phyloP scores from a whole-genome alignment of 768 basidiomycete species.

The Boletellus emodensis region DNA sequence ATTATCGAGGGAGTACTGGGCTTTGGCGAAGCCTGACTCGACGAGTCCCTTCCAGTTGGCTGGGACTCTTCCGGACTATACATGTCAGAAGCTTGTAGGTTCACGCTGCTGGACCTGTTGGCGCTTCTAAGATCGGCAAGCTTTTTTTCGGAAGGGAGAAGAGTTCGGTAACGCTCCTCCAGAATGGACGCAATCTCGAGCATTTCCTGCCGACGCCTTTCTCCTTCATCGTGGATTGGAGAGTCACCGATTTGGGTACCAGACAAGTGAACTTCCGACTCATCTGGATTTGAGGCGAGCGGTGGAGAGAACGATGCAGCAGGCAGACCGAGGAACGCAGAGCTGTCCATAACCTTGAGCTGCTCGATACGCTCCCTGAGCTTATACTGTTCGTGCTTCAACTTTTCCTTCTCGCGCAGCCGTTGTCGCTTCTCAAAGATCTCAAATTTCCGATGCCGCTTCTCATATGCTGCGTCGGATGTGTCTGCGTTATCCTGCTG shows the following conservation, averaged over 20 bases:
- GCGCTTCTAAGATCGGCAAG: constrained; percentile 32
- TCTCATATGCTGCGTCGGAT: constrained; percentile 77
- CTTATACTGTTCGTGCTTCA: constrained; percentile 89
- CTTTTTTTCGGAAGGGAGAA: constrained; percentile 64
- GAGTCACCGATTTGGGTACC: constrained; percentile 37
- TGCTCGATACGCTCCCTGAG: constrained; percentile 87
- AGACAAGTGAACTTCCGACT: constrained; percentile 28
- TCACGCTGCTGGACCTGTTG: constrained; percentile 15
- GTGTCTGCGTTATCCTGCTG: constrained; percentile 58
- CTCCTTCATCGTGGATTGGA: constrained; percentile 54
- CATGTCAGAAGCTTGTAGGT: constrained; percentile 13
- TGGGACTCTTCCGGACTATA: constrained; percentile 15
- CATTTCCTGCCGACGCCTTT: constrained; percentile 70
- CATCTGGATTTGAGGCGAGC: constrained; percentile 21
- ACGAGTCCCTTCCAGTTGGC: constrained; percentile 6
- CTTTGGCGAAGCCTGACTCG: constrained; percentile 13
- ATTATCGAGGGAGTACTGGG: constrained; percentile 26
- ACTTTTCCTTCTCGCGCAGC: constrained; percentile 85
- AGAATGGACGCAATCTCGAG: constrained; percentile 60
- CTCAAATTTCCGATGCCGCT: constrained; percentile 83
- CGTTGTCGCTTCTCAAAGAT: constrained; percentile 82
- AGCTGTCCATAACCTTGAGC: constrained; percentile 65
- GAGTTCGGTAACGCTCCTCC: constrained; percentile 70
- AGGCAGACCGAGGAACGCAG: constrained; percentile 63
- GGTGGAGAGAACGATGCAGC: constrained; percentile 51